Base-by-base conservation (phyloP, 352 stramenopile species). In the Globisporangium mamillatum region DNA sequence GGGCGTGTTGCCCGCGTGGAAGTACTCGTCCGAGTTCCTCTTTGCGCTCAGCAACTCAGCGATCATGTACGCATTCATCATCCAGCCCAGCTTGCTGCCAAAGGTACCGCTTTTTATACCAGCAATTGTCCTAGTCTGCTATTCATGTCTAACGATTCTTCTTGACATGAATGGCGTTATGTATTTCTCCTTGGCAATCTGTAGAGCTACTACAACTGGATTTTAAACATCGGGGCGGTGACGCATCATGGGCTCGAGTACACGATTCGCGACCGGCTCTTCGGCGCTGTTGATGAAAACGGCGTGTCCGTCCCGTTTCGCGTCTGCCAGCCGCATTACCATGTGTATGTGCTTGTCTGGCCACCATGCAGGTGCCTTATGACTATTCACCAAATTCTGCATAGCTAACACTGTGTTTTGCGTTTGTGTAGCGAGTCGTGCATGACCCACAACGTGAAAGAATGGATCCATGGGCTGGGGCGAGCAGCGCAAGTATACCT, bases 131-230 rank as follows among this genome's bases (percentile, higher is more conserved):
- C 5, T 16, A 25, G 4, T 48, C 22, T 34, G 59, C 44, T 14
- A 41, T 52, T 41, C 14, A n/a, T 46, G 41, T 24, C 12, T 48
- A 2, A 36, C 16, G 10, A n/a, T 6, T 12, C 4, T 29, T 29
- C 24, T 60, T 50, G 16, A n/a, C 41, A 38, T 38, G 41, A 50
- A 50, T 50, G 16, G 6, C 4, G 7, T 34, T 24, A 10, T 53
- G 27, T 58, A 10, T 7, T 10, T 56, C 4, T 56, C 4, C 4
- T 69, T 20, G 38, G 14, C 12, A 7, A 20, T 46, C 12, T 46
- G 38, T 46, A 95, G 88, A 70, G 80, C 55, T 95, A 95, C 65
- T 93, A 94, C 75, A 84, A 92, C 41, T 94, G 88, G 84, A 93
- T 96, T 66, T 78, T 89, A 27, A 77, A 80, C 18, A 88, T 91